A percentile compares a stretch with the other conserved stretches of the same genome.
These are phyloP conservation scores for Tetrahymena borealis DNA, from an alignment of 73 alveolate genomes.

Conservation along the genomic window DNA sequence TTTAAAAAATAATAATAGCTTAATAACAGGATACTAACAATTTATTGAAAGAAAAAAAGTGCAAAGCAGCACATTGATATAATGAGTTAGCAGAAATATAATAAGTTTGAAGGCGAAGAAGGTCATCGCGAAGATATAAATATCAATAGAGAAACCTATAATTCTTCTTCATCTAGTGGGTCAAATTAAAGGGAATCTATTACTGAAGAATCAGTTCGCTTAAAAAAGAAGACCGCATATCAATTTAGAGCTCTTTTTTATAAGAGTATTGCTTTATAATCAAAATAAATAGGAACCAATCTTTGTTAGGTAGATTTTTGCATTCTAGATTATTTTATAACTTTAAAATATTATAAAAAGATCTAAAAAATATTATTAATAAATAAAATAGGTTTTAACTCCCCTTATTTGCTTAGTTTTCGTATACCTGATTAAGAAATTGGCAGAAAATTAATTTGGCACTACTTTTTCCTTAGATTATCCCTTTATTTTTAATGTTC, in stretches of 20 bases:
- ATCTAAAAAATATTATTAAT: background rate
- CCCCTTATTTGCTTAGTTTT: conserved; percentile 80
- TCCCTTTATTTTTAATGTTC: conserved; percentile 42
- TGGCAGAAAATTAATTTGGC: conserved; percentile 59
- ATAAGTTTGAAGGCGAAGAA: background rate
- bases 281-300: conserved; percentile 70
- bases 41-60: background rate
- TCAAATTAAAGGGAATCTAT: background rate
- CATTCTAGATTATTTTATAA: background rate
- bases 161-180: background rate
- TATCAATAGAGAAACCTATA: background rate
- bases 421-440: conserved; percentile 61
- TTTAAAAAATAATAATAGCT: background rate
- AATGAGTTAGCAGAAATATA: background rate
- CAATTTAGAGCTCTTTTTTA: conserved; percentile 60
- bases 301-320: conserved; percentile 28
- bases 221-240: background rate
- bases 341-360: background rate
- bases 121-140: background rate
- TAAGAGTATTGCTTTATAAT: conserved; percentile 53
- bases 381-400: conserved; percentile 40
- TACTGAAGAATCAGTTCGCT: background rate
- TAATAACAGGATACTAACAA: background rate
- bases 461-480: conserved; percentile 48
- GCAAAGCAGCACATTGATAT: too few relatives aligned